Percentiles rank a stretch among this genome's conserved stretches.
Conservation (phyloP, 2,329 filamentous ascomycete genomes). For the Karstenula rhodostoma region DNA sequence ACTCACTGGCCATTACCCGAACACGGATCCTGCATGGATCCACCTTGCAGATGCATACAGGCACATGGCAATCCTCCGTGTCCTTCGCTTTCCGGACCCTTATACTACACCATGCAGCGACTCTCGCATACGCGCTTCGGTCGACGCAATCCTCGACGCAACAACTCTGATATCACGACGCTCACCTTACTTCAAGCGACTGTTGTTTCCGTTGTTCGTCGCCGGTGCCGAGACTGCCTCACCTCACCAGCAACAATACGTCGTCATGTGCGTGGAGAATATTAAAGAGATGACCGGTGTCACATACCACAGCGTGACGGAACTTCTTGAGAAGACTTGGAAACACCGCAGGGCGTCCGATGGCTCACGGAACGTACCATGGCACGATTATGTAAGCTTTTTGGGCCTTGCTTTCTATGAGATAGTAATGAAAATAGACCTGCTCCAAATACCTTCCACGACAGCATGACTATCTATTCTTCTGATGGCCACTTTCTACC, state of each 20-base stretch:
- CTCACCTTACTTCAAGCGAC: constrained; percentile 21
- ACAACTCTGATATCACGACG: constrained; percentile 18
- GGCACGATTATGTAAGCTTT: constrained; percentile 22
- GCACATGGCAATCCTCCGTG: constrained; percentile 19
- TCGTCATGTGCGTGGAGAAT: constrained; percentile 20
- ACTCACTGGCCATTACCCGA: constrained; percentile 8
- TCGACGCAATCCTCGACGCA: constrained; percentile 20
- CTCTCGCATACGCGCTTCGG: constrained; percentile 14
- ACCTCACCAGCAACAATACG: constrained; percentile 26
- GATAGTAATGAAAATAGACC: constrained; percentile 15
- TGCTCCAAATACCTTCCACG: constrained; percentile 21
- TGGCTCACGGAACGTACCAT: constrained; percentile 20
- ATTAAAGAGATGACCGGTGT: constrained; percentile 19
- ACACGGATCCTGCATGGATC: constrained; percentile 20
- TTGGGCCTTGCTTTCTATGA: not conserved
- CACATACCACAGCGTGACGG: constrained; percentile 19
- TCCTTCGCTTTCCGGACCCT: constrained; percentile 22
- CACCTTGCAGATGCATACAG: constrained; percentile 22
- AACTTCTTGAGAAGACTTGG: constrained; percentile 22
- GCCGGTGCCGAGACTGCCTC: constrained; percentile 25
- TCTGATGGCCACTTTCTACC: constrained; percentile 1
- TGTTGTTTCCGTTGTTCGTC: constrained; percentile 25
- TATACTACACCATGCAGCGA: constrained; percentile 19
- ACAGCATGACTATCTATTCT: constrained; percentile 27
- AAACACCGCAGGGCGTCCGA: constrained; percentile 17